Base-by-base conservation (phyloP, 768 basidiomycete genomes). In the Termitomyces heimii region DNA sequence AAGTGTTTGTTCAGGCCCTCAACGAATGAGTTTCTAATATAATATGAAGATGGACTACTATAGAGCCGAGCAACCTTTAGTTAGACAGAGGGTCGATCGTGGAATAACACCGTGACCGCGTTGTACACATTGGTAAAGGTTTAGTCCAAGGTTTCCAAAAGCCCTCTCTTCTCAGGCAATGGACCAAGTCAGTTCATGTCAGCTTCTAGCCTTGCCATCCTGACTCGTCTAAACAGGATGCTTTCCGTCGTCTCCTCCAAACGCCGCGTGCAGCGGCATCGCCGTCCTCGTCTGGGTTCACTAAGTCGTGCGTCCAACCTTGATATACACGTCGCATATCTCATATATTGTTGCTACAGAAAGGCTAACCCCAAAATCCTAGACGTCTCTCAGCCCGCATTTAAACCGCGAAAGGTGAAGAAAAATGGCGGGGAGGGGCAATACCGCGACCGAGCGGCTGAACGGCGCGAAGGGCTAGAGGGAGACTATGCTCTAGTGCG, bases 401-500 rank as follows among this genome's bases (percentile, higher is more conserved):
- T 94, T 70, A 92, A 92, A 64, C 92, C 92, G 12, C 79, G 92
- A 50, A 91, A 87, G 63, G 76, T 92, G 40, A 90, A 86, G 73
- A 86, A 85, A 28, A 47, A 52, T 68, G 59, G 67, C 7, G 59
- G 71, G 0, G 80, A 80, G 12, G 65, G 69, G 18, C 77, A 73
- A 59, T 93, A 92, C 64, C 82, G 89, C 32, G 85, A 94, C 68
- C 82, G 89, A 44, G 90, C 91, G 13, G 76, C 83, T 2, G 90
- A 94, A 66, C 77, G 90, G 48, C 75, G 91, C 31, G 71, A 66
- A 5, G 92, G 89, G 2, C 73, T 74, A 47, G 85, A 77, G 14
- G 84, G 84, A 61, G 90, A 93, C 63, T 92, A 84, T 70, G 87
- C 89, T 0, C 74, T 88, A 69, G 89, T 87, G 61, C n/a, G 54